Evolutionary conservation across 225 moss, liverwort and hornwort species (phyloP), one percentile per base, ranked within the genome.

Genomic region (Asterella californica): DNA sequence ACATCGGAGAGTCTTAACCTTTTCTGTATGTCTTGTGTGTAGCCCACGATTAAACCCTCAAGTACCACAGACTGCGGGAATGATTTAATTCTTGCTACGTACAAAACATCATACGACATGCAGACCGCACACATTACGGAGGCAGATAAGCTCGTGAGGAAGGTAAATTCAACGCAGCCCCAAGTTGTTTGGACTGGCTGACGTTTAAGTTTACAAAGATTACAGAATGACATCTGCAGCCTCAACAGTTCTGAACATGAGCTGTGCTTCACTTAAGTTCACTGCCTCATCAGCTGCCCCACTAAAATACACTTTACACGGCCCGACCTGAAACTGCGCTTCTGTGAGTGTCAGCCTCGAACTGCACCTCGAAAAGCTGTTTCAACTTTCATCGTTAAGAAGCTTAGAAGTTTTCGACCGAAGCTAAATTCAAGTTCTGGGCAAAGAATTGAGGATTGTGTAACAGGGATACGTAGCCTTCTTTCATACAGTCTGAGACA

Each of bases 271-370:
- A 55, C 55, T 75, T 57, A 33, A 33, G 59, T 22, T 76, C 57
- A 76, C 57, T 76, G 54, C 59, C 59, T 59, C 57, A 59, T 37
- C 53, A 33, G 57, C 75, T 76, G 18, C 3, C 9, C 57, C 37
- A 76, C 34, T 55, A 74, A 52, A 32, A 19, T 76, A 76, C 75
- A 76, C 53, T 76, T 59, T 76, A 76, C 57, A 76, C 34, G 52
- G 52, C 75, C 75, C 57, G 54, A 76, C 75, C 59, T 76, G 59
- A 76, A 59, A 57, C 34, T 59, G 37, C 22, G 10, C 19, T 8
- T 2, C 59, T 59, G 34, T 30, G 22, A 55, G 1, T 19, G 34
- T 52, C 36, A 49, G 10, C 45, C 70, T 53, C 29, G 45, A 8
- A 50, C 50, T 73, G 46, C 73, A 49, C 27, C 27, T 73, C 2